Conservation (phyloP, 768 basidiomycete species). For the Tulasnella sp. region DNA sequence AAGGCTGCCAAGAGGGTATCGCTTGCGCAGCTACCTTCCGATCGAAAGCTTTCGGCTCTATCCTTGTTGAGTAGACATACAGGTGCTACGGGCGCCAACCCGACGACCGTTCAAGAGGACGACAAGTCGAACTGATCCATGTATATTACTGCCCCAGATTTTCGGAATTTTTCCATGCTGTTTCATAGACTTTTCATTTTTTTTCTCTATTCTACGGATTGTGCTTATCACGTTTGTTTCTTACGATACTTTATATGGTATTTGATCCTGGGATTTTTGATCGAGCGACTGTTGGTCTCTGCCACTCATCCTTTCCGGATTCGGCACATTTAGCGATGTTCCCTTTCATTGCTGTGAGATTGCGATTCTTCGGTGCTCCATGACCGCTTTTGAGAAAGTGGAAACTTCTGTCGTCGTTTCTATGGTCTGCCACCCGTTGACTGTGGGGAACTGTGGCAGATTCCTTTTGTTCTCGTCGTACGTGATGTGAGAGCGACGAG, state of each 20-base stretch:
- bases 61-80: not conserved
- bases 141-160: not conserved
- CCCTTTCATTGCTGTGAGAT: not conserved
- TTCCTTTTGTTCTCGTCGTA: not conserved
- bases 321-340: not conserved
- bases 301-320: not conserved
- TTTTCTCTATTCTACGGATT: not conserved
- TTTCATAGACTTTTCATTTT: not conserved
- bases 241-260: not conserved
- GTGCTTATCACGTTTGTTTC: not conserved
- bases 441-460: not conserved
- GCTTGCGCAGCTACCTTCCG: conserved; percentile 28
- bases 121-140: not conserved
- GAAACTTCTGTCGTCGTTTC: not conserved
- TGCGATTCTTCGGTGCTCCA: not conserved
- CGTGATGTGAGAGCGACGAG: not conserved
- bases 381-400: not conserved
- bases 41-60: conserved; percentile 2
- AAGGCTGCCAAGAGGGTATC: conserved; percentile 78
- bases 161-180: not conserved
- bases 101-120: not conserved
- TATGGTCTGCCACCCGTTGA: not conserved
- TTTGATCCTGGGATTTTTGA: not conserved
- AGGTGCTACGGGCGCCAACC: not conserved
- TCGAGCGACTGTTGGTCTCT: not conserved